These are phyloP conservation scores for Colletotrichum endophyticum DNA, from an alignment of 2,329 filamentous ascomycete species.

Conservation along the genomic window DNA sequence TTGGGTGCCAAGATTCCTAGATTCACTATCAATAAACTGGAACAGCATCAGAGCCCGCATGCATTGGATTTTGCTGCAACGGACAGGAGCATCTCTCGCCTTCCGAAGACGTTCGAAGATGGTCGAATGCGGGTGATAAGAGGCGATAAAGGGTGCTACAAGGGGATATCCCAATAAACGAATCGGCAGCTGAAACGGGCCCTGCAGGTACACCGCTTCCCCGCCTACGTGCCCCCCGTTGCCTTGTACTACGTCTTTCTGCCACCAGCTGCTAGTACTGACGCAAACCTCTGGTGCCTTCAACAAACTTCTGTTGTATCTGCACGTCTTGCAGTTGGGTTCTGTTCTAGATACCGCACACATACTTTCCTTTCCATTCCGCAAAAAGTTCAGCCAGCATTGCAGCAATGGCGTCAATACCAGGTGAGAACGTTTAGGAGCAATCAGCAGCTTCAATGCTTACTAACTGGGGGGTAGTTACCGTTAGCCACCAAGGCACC, in stretches of 20 bases:
- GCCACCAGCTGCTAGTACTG: conserved; percentile 9
- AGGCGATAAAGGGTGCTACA: background rate
- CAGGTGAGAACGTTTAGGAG: conserved; percentile 46
- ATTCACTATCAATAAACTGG: background rate
- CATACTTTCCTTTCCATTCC: background rate
- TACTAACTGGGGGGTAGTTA: conserved; percentile 59
- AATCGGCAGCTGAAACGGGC: conserved; percentile 19
- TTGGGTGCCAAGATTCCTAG: background rate
- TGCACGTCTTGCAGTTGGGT: background rate
- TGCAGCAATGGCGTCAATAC: conserved; percentile 56
- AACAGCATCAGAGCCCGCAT: background rate
- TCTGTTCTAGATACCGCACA: background rate
- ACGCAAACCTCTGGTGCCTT: conserved; percentile 22
- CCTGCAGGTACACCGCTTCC: conserved; percentile 23
- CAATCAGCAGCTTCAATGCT: background rate
- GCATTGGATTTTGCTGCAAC: background rate
- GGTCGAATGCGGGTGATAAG: background rate
- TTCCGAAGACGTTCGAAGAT: background rate
- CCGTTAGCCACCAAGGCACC: conserved; percentile 94
- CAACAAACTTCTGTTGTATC: conserved; percentile 15
- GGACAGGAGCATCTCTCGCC: background rate
- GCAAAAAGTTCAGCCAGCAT: conserved; percentile 8
- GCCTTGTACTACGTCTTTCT: conserved; percentile 9
- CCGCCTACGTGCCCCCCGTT: conserved; percentile 4
- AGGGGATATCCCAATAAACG: conserved; percentile 9